Evolutionary conservation across 2,329 filamentous ascomycete species (phyloP), one percentile per base, ranked within the genome.

Genomic region (Chalaropsis ovoidea): DNA sequence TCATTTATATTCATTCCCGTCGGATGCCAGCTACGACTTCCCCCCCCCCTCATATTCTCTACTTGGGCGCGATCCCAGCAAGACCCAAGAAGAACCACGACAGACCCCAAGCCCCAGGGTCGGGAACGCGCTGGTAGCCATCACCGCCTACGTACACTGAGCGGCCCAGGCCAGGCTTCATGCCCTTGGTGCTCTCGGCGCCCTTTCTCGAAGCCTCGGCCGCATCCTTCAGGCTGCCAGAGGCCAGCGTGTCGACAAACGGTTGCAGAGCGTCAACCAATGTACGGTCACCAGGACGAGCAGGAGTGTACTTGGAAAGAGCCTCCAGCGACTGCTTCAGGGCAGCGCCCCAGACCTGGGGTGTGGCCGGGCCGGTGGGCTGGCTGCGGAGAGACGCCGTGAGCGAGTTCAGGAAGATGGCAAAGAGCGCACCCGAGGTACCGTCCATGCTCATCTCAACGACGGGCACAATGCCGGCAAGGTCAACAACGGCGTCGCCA

Each of bases 321-420:
- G 86, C 85, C 22, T 85, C 79, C 68, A 87, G 83, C 64, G 90
- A 89, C 70, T 85, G 81, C 69, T 85, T 79, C 15, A 96, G 79
- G 0, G 91, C 92, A 41, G 81, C 77, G 2, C 86, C 76, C 86
- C 82, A 80, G 70, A 77, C 69, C 54, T 77, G 70, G 4, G 77
- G 71, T 2, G 75, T 75, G 1, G 76, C 75, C 4, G 74, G 71
- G 10, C 78, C 77, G 1, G 77, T 72, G 0, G 75, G 72, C 11
- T 77, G 75, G 5, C 72, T 73, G 54, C 78, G 78, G 19, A 85
- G 77, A 2, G 80, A 85, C 69, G 87, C 83, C 24, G 89, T 85
- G 5, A 96, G 84, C 0, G 90, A 86, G 73, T 95, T 95, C 68
- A 96, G 80, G 80, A 95, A 96, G 74, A 96, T 96, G 72, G 90